Evolutionary conservation across 2,329 filamentous ascomycete genomes (phyloP), one percentile per base, ranked within the genome.

Genomic region (Fusarium incarnatum): DNA sequence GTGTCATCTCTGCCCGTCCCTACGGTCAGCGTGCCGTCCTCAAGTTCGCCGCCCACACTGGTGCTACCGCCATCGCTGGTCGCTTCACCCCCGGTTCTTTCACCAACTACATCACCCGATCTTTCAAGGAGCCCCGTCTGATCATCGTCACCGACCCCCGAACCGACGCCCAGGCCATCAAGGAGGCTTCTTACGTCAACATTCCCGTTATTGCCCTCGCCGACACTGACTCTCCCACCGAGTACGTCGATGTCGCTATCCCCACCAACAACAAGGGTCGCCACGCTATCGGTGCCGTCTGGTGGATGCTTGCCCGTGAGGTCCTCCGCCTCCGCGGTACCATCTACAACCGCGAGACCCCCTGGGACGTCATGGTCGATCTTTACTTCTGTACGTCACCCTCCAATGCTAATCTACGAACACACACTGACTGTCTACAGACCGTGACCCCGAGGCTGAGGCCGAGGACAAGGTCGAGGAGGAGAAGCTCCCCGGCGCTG

Each of bases 41-140:
- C 84, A 99, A 99, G 92, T 99, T 99, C 88, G 96, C 96, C 80
- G 88, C 94, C 75, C 96, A 99, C 92, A 99, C 96, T 77, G 96
- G 96, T 83, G 94, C 97, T 81, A 93, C 94, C 81, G 93, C 96
- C 84, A 99, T 99, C 81, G 97, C 96, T 81, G 96, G 96, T 88
- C 96, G 96, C 84, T 99, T 99, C 92, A 99, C 96, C 82, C 96
- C 96, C 83, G 96, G 96, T 93, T 97, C 95, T 86, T 99, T 99
- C 92, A 99, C 96, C 90, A 99, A 99, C 91, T 99, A 99, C 92
- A 99, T 99, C 92, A 99, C 97, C 85, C 95, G 96, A 82, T 98
- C 96, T 75, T 99, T 99, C 94, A 98, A 98, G 92, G 96, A 99
- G 89, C 96, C 96, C 82, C 97, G 97, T 85, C 90, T 99, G 82